These are phyloP conservation scores for Populus davidiana DNA, from an alignment of 345 rosid genomes.

Conservation along the genomic window DNA sequence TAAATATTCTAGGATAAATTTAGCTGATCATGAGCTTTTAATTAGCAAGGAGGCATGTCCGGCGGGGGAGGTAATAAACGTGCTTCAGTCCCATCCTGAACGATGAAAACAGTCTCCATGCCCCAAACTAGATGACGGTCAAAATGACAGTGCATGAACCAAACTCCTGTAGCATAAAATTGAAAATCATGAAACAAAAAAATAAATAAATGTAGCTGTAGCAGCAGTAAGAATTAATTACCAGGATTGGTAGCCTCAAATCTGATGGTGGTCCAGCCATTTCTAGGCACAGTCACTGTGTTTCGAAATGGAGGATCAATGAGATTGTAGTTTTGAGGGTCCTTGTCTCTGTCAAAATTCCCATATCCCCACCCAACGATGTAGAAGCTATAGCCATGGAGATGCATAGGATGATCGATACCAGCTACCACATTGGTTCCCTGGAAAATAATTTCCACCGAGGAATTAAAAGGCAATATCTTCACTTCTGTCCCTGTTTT, in stretches of 20 bases:
- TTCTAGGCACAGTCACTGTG: conserved; percentile 58
- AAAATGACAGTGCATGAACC: conserved; percentile 45
- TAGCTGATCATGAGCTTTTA: too few relatives aligned
- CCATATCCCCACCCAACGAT: conserved; percentile 66
- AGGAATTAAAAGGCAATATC: conserved; percentile 40
- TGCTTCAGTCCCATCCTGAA: conserved; percentile 22
- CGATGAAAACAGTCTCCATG: conserved; percentile 34
- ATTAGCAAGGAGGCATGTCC: conserved; percentile 37
- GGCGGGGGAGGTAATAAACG: conserved; percentile 30
- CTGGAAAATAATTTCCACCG: conserved; percentile 59
- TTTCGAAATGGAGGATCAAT: conserved; percentile 68
- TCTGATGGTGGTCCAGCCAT: conserved; percentile 73
- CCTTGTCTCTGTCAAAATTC: conserved; percentile 42
- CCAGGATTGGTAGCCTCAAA: conserved; percentile 70
- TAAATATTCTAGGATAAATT: too few relatives aligned
- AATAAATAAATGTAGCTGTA: background rate
- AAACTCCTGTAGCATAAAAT: conserved; percentile 21
- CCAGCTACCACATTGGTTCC: conserved; percentile 49
- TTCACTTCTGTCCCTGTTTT: conserved; percentile 29
- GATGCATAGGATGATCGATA: conserved; percentile 68
- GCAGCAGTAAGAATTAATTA: background rate
- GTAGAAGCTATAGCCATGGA: conserved; percentile 71
- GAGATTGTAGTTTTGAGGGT: conserved; percentile 48
- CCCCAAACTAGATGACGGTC: conserved; percentile 41
- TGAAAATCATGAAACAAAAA: background rate